Evolutionary conservation across 768 basidiomycete species (phyloP).

Genomic region (Leccinellum luteum): DNA sequence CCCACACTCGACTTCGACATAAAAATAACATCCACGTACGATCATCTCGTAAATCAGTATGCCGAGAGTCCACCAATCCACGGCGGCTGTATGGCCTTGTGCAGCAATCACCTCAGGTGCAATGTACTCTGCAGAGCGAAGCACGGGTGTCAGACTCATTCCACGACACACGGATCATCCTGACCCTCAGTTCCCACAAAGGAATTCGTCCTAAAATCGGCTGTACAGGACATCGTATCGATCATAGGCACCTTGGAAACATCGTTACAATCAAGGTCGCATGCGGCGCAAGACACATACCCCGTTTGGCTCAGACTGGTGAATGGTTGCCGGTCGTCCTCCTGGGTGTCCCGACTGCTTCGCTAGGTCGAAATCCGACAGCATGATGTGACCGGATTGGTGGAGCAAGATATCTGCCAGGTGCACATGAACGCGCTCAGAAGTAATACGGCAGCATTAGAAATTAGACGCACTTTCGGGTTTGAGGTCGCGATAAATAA

Average conservation of each 20-base stretch:
- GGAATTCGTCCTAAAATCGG: constrained; percentile 96
- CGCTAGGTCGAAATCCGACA: constrained; percentile 98
- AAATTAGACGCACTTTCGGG: constrained; percentile 82
- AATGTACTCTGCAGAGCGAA: constrained; percentile 78
- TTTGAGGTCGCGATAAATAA: constrained; percentile 98
- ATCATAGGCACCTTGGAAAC: constrained; percentile 76
- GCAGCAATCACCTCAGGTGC: constrained; percentile 98
- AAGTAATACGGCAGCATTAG: constrained; percentile 9
- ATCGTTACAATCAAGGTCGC: constrained; percentile 4
- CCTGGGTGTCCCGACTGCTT: constrained; percentile 90
- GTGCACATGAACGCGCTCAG: neutral
- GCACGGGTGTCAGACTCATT: constrained; percentile 16
- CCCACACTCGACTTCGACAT: constrained; percentile 16
- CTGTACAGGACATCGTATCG: constrained; percentile 96
- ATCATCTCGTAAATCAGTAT: constrained; percentile 99
- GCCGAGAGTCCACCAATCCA: constrained; percentile 99
- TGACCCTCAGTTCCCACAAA: constrained; percentile 98
- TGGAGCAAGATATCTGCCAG: constrained; percentile 90
- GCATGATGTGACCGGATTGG: constrained; percentile 98
- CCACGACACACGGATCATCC: constrained; percentile 20
- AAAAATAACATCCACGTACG: constrained; percentile 54
- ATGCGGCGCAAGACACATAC: constrained; percentile 43
- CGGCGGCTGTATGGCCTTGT: constrained; percentile 94
- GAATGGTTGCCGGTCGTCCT: constrained; percentile 83
- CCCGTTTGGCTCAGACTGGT: constrained; percentile 83